A percentile compares a stretch with the other conserved stretches of the same genome.
Evolutionary conservation across 1,139 yeast genomes (phyloP).

Genomic region (Lodderomyces parapsilosis): DNA sequence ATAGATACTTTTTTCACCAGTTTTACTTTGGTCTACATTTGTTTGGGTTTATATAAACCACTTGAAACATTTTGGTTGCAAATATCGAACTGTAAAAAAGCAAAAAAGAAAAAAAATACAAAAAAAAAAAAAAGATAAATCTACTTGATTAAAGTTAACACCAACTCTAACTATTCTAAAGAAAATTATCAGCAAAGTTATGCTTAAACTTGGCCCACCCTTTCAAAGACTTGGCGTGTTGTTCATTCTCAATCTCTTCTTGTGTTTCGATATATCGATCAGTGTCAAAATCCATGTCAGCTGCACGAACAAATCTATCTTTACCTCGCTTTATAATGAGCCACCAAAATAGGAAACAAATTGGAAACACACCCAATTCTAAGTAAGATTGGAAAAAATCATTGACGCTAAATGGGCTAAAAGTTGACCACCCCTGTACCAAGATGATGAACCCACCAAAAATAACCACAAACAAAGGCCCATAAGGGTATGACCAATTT

Average conservation of each 20-base stretch:
- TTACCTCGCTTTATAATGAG: constrained; percentile 46
- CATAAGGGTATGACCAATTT: constrained; percentile 45
- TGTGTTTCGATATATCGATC: constrained; percentile 53
- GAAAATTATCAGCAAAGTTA: constrained; percentile 28
- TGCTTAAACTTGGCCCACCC: constrained; percentile 48
- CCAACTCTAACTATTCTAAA: constrained; percentile 12
- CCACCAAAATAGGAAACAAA: constrained; percentile 40
- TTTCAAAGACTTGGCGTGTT: constrained; percentile 35
- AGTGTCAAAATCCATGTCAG: constrained; percentile 64
- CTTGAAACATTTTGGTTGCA: constrained; percentile 3
- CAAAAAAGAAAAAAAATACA: not conserved
- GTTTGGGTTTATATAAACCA: not conserved
- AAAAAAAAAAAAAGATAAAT: not conserved
- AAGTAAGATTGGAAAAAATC: constrained; percentile 38
- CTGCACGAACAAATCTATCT: constrained; percentile 46
- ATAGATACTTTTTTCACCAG: not conserved
- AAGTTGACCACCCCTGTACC: constrained; percentile 51
- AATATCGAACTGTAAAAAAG: not conserved
- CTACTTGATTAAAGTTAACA: not conserved
- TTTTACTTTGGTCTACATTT: not conserved
- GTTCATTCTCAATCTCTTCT: constrained; percentile 46
- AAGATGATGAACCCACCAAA: constrained; percentile 36
- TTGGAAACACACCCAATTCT: constrained; percentile 40
- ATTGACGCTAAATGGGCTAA: constrained; percentile 45
- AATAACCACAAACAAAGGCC: constrained; percentile 39